Evolutionary conservation across 495 filamentous ascomycete species (phyloP).

Genomic region (Thermothielavioides terrestris): DNA sequence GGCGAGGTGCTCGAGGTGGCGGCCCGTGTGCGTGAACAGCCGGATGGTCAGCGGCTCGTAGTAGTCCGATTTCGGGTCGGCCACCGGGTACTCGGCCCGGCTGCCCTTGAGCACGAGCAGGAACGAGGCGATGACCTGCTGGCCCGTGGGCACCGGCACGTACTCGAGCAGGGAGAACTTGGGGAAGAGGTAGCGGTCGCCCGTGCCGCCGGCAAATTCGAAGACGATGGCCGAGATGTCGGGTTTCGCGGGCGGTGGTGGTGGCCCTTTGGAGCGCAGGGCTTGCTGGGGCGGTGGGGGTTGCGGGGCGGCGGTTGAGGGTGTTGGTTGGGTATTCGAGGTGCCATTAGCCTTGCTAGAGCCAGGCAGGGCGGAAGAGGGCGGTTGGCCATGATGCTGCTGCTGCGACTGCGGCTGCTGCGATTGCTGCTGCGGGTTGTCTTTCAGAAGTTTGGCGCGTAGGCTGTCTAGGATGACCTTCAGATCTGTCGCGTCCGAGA

Average conservation of each 20-base stretch:
- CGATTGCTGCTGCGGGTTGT: too few species aligned
- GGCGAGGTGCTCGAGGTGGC: slow-evolving; percentile 62
- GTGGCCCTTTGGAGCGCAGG: slow-evolving; percentile 45
- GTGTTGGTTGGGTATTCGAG: slow-evolving; percentile 17
- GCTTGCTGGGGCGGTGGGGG: slow-evolving; percentile 31
- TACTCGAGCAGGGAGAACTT: slow-evolving; percentile 78
- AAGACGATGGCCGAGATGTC: slow-evolving; percentile 70
- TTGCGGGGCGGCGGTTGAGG: slow-evolving; percentile 21
- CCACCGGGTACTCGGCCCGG: slow-evolving; percentile 41
- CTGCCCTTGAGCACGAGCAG: slow-evolving; percentile 55
- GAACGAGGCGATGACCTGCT: slow-evolving; percentile 54
- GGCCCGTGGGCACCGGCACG: slow-evolving; percentile 27
- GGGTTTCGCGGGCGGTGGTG: slow-evolving; percentile 42
- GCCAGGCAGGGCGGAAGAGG: slow-evolving; percentile 1
- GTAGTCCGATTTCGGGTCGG: slow-evolving; percentile 56
- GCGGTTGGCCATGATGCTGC: slow-evolving; percentile 13
- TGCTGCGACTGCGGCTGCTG: slow-evolving; percentile 13
- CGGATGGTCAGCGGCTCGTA: slow-evolving; percentile 87
- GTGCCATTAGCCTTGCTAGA: slow-evolving; percentile 14
- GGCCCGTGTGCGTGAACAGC: slow-evolving; percentile 52
- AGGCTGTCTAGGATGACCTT: slow-evolving; percentile 34
- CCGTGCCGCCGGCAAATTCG: slow-evolving; percentile 71
- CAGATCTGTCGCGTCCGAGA: slow-evolving; percentile 37
- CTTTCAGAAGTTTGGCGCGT: slow-evolving; percentile 20
- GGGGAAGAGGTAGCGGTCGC: slow-evolving; percentile 85